These are phyloP conservation scores for Metarhizium rileyi DNA, from an alignment of 2,329 filamentous ascomycete genomes.

Conservation along the genomic window DNA sequence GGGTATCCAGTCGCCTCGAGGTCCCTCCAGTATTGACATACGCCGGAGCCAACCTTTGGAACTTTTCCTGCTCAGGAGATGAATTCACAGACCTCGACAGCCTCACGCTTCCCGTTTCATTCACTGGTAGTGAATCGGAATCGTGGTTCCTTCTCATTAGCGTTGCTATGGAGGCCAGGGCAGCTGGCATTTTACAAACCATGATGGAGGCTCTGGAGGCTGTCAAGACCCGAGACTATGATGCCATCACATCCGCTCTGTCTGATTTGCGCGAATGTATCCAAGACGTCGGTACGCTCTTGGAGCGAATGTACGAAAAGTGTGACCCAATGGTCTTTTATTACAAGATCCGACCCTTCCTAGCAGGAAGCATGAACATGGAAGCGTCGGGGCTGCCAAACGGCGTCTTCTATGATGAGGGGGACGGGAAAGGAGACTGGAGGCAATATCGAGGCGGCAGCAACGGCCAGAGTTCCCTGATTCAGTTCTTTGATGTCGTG, in stretches of 20 bases:
- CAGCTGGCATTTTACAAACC: conserved; percentile 61
- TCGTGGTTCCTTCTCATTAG: conserved; percentile 93
- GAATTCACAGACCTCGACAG: conserved; percentile 59
- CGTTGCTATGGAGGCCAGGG: conserved; percentile 79
- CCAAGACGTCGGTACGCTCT: conserved; percentile 53
- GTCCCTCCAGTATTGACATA: conserved; percentile 88
- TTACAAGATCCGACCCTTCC: conserved; percentile 74
- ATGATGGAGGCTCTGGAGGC: conserved; percentile 71
- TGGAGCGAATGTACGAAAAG: conserved; percentile 80
- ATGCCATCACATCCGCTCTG: conserved; percentile 52
- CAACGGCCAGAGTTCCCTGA: conserved; percentile 85
- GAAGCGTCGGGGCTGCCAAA: conserved; percentile 68
- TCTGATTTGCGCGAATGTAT: conserved; percentile 57
- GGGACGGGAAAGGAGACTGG: conserved; percentile 56
- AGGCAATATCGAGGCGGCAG: conserved; percentile 78
- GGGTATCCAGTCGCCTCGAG: conserved; percentile 62
- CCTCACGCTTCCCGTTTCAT: conserved; percentile 65
- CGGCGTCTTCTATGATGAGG: conserved; percentile 78
- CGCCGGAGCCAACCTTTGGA: conserved; percentile 80
- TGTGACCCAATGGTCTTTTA: conserved; percentile 87
- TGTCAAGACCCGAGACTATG: conserved; percentile 49
- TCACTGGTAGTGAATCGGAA: conserved; percentile 82
- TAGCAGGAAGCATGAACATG: conserved; percentile 93
- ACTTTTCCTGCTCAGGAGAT: conserved; percentile 52
- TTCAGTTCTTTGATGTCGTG: conserved; percentile 86